phyloP scores from a whole-genome alignment of 176 grass and related monocot genomes.

The Triticum dicoccoides region DNA sequence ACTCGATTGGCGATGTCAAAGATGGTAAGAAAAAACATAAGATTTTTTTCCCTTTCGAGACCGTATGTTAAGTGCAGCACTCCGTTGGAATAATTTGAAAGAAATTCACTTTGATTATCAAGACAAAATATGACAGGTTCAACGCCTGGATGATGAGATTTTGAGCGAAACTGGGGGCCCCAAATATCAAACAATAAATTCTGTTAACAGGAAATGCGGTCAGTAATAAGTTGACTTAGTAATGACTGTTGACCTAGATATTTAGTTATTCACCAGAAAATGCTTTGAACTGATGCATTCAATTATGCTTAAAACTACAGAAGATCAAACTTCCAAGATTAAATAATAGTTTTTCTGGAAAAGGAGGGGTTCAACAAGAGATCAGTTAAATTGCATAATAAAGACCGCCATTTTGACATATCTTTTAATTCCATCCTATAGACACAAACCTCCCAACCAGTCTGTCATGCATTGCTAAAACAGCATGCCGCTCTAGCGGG shows the following conservation, averaged over 20 bases:
- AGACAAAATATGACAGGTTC: constrained; percentile 36
- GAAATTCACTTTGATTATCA: constrained; percentile 20
- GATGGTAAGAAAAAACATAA: too few relatives aligned
- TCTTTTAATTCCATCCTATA: too few relatives aligned
- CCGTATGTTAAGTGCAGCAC: too few relatives aligned
- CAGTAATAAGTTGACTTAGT: background rate
- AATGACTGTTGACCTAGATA: background rate
- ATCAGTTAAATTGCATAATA: too few relatives aligned
- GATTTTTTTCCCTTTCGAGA: too few relatives aligned
- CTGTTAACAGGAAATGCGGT: constrained; percentile 28
- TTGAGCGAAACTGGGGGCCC: background rate
- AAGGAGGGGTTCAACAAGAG: too few relatives aligned
- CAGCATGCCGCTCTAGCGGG: too few relatives aligned
- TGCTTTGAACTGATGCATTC: background rate
- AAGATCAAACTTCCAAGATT: background rate
- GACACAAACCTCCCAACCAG: too few relatives aligned
- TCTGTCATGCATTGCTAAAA: too few relatives aligned
- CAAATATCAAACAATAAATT: constrained; percentile 3
- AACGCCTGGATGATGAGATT: constrained; percentile 37
- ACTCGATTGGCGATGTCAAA: too few relatives aligned
- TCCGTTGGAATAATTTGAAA: constrained; percentile 3
- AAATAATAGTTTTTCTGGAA: too few relatives aligned
- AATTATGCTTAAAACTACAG: background rate
- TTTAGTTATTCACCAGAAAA: background rate
- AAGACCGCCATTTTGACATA: too few relatives aligned